Evolutionary conservation across 2,329 filamentous ascomycete species (phyloP).

Genomic region (Fusarium piperis): DNA sequence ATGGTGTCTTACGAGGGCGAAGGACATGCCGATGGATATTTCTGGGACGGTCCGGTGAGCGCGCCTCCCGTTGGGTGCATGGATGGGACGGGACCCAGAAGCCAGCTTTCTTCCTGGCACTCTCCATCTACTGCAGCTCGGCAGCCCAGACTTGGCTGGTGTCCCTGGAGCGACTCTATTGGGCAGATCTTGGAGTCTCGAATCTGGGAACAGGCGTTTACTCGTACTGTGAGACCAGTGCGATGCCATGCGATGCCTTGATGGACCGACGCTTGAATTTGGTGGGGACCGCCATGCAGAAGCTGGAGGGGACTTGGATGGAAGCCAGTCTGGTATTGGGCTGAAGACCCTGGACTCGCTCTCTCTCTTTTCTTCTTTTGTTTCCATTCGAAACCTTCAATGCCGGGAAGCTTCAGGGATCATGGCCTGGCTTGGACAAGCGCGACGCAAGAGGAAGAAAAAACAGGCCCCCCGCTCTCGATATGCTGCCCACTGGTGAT

Average conservation of each 20-base stretch:
- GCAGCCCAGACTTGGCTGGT: slow-evolving; percentile 3
- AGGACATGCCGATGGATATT: slow-evolving; percentile 4
- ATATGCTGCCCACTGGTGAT: slow-evolving; percentile 19
- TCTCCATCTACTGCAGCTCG: slow-evolving; percentile 8
- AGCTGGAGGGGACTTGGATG: slow-evolving; percentile 3
- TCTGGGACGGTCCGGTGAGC: slow-evolving; percentile 13
- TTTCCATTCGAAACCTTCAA: background rate
- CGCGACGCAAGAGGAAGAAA: slow-evolving; percentile 9
- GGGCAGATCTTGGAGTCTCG: slow-evolving; percentile 20
- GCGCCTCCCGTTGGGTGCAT: slow-evolving; percentile 11
- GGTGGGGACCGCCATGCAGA: slow-evolving; percentile 17
- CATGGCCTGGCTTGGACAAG: slow-evolving; percentile 2
- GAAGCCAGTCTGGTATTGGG: slow-evolving; percentile 15
- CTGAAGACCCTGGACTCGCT: slow-evolving; percentile 6
- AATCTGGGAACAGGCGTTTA: slow-evolving; percentile 21
- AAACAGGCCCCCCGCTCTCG: slow-evolving; percentile 15
- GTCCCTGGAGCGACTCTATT: slow-evolving; percentile 16
- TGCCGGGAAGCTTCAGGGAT: slow-evolving; percentile 27
- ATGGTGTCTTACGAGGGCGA: slow-evolving; percentile 10
- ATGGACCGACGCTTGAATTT: slow-evolving; percentile 13
- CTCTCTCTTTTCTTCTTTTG: slow-evolving; percentile 1
- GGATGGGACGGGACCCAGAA: slow-evolving; percentile 19
- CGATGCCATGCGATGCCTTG: background rate
- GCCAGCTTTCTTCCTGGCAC: background rate
- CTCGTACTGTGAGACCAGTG: slow-evolving; percentile 30